Evolutionary conservation across 257 asterid species (phyloP).

Genomic region (Solanum pinnatisectum): DNA sequence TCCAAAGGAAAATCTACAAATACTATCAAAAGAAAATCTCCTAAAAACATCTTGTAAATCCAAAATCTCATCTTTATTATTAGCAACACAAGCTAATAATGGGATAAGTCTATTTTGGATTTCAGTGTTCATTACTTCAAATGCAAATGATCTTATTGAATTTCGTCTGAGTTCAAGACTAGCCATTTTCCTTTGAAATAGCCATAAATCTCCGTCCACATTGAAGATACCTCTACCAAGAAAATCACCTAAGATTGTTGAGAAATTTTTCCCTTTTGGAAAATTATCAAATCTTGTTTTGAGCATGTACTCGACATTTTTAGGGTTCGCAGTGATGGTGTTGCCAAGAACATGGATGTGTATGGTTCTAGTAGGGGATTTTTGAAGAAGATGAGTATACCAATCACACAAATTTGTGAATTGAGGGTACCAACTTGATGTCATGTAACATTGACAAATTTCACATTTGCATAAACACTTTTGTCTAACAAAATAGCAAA

Average conservation of each 20-base stretch:
- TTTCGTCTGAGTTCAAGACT: slow-evolving; percentile 20
- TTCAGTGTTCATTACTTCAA: slow-evolving; percentile 25
- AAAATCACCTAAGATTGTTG: slow-evolving; percentile 32
- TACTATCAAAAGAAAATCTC: slow-evolving; percentile 32
- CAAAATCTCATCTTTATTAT: not conserved
- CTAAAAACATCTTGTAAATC: slow-evolving; percentile 38
- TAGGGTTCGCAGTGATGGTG: slow-evolving; percentile 34
- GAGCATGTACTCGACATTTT: slow-evolving; percentile 32
- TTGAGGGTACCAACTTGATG: slow-evolving; percentile 30
- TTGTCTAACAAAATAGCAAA: not conserved
- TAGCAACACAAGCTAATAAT: not conserved
- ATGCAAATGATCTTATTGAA: slow-evolving; percentile 20
- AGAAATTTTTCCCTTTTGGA: slow-evolving; percentile 34
- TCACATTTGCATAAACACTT: slow-evolving; percentile 43
- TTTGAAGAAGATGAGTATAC: slow-evolving; percentile 53
- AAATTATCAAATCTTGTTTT: slow-evolving; percentile 29
- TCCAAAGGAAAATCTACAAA: slow-evolving; percentile 40
- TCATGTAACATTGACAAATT: slow-evolving; percentile 38
- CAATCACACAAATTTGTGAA: slow-evolving; percentile 64
- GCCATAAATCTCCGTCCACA: slow-evolving; percentile 37
- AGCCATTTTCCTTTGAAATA: slow-evolving; percentile 29
- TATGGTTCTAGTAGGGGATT: slow-evolving; percentile 40
- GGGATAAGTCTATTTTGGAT: slow-evolving; percentile 27
- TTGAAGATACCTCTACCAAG: slow-evolving; percentile 39
- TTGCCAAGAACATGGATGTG: slow-evolving; percentile 70